Evolutionary conservation across 768 basidiomycete genomes (phyloP).

Genomic region (Pholiota microspora): DNA sequence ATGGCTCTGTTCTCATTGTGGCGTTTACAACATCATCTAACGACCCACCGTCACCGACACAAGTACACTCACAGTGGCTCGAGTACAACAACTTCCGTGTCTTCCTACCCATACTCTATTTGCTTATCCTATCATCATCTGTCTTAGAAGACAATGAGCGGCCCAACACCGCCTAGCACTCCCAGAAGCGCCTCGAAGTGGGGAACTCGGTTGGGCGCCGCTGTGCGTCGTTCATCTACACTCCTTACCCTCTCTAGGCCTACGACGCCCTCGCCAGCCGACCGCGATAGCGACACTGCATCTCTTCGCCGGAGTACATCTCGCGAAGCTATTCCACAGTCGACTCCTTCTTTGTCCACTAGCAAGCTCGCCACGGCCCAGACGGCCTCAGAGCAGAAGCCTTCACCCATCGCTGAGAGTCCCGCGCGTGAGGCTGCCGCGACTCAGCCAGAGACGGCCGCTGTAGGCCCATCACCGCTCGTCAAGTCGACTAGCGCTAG

Average conservation of each 20-base stretch:
- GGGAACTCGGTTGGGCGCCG: constrained; percentile 53
- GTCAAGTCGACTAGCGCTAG: constrained; percentile 27
- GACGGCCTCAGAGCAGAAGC: constrained; percentile 22
- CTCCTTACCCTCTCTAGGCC: constrained; percentile 43
- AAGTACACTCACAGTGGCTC: background rate
- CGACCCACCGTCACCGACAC: background rate
- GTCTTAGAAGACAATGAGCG: constrained; percentile 23
- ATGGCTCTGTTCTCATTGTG: constrained; percentile 23
- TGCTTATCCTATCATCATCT: constrained; percentile 3
- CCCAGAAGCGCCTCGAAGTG: constrained; percentile 42
- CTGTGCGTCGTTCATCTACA: constrained; percentile 61
- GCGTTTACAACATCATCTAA: constrained; percentile 11
- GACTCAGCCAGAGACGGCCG: constrained; percentile 17
- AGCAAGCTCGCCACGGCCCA: background rate
- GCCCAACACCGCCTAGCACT: constrained; percentile 17
- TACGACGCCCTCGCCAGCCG: constrained; percentile 20
- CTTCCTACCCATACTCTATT: constrained; percentile 14
- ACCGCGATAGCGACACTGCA: constrained; percentile 26
- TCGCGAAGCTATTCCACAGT: constrained; percentile 19
- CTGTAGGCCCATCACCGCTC: constrained; percentile 41
- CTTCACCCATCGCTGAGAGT: constrained; percentile 71
- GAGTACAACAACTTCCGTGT: constrained; percentile 7
- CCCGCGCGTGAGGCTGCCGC: constrained; percentile 56
- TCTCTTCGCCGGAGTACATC: constrained; percentile 20
- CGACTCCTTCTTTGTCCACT: constrained; percentile 10